These are phyloP conservation scores for Schwanniomyces vanrijiae DNA, from an alignment of 805 yeast genomes.

Conservation along the genomic window DNA sequence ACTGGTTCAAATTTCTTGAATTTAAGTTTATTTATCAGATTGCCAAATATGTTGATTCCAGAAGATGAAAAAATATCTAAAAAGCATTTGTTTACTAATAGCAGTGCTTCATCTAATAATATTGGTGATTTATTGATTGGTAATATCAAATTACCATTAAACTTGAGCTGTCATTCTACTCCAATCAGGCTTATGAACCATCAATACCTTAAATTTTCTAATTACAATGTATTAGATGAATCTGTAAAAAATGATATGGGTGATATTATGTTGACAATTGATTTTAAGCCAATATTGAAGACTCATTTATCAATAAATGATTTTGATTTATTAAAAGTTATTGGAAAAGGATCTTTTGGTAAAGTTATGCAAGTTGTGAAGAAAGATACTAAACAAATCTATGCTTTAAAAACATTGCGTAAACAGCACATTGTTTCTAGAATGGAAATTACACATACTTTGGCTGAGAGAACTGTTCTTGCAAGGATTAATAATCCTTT, in stretches of 20 bases:
- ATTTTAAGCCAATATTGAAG: conserved; percentile 63
- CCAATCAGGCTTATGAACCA: conserved; percentile 66
- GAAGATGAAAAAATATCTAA: conserved; percentile 30
- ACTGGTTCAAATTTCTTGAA: conserved; percentile 55
- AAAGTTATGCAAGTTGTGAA: conserved; percentile 98
- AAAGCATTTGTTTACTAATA: conserved; percentile 31
- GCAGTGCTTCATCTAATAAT: conserved; percentile 20
- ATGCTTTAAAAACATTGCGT: conserved; percentile 90
- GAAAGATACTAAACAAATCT: conserved; percentile 90
- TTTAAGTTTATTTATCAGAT: conserved; percentile 74
- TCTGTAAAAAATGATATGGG: conserved; percentile 42
- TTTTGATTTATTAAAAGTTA: conserved; percentile 89
- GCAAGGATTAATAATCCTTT: conserved; percentile 94
- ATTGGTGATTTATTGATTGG: conserved; percentile 77
- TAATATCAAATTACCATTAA: conserved; percentile 61
- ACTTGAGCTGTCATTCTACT: conserved; percentile 50
- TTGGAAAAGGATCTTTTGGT: conserved; percentile 97
- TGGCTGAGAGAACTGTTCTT: conserved; percentile 93
- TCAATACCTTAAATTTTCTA: conserved; percentile 36
- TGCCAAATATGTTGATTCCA: conserved; percentile 64
- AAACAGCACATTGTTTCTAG: conserved; percentile 93
- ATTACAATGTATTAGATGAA: conserved; percentile 44
- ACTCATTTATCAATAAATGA: conserved; percentile 83
- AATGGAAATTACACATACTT: conserved; percentile 92
- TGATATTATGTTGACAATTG: conserved; percentile 60